These are phyloP conservation scores for Melanogaster broomeanus DNA, from an alignment of 768 basidiomycete species.

Conservation along the genomic window DNA sequence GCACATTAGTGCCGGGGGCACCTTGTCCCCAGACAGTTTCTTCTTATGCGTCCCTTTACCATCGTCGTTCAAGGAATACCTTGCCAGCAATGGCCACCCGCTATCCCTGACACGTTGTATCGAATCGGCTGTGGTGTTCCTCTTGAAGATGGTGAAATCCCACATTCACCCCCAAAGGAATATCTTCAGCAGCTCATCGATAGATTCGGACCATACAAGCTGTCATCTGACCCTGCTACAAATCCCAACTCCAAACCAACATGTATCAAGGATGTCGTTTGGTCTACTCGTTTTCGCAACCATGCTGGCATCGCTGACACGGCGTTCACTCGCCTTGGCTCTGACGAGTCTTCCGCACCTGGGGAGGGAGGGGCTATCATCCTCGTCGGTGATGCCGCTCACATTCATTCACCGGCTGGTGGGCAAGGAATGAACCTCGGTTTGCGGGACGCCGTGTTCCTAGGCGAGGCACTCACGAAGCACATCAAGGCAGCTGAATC, in stretches of 20 bases:
- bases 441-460: slow-evolving; percentile 50
- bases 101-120: slow-evolving; percentile 26
- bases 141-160: slow-evolving; percentile 33
- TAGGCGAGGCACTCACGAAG: slow-evolving; percentile 43
- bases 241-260: slow-evolving; percentile 33
- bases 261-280: slow-evolving; percentile 38
- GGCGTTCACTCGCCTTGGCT: slow-evolving; percentile 34
- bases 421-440: slow-evolving; percentile 65
- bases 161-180: slow-evolving; percentile 36
- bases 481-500: slow-evolving; percentile 28
- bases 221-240: slow-evolving; percentile 37
- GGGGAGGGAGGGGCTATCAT: slow-evolving; percentile 20
- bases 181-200: slow-evolving; percentile 49
- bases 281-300: slow-evolving; percentile 50
- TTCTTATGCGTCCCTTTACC: slow-evolving; percentile 16
- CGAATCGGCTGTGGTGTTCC: slow-evolving; percentile 46
- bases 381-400: slow-evolving; percentile 49
- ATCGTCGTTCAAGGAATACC: slow-evolving; percentile 15
- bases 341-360: not conserved
- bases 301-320: slow-evolving; percentile 45
- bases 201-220: slow-evolving; percentile 35
- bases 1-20: not conserved
- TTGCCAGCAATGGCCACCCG: slow-evolving; percentile 4
- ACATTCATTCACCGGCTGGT: slow-evolving; percentile 56
- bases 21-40: slow-evolving; percentile 10